phyloP scores from a whole-genome alignment of 345 rosid genomes.

The Eucalyptus polyanthemos region DNA sequence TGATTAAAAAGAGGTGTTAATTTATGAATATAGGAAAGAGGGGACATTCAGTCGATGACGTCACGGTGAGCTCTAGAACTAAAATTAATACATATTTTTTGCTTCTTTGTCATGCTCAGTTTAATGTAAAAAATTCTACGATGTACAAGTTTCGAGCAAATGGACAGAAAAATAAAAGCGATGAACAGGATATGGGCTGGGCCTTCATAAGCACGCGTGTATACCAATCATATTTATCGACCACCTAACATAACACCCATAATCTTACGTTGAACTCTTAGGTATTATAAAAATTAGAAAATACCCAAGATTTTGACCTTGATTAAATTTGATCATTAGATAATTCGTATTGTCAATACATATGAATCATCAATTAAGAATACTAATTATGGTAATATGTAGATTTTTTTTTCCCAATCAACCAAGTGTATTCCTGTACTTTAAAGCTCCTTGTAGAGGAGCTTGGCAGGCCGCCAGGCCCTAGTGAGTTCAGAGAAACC shows the following conservation, averaged over 20 bases:
- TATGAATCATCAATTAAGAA: background rate
- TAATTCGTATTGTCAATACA: background rate
- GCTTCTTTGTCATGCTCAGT: background rate
- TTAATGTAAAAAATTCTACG: background rate
- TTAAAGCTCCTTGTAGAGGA: no score
- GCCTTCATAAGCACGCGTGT: background rate
- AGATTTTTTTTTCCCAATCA: background rate
- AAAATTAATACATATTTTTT: background rate
- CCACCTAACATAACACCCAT: background rate
- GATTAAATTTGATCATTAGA: background rate
- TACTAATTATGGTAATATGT: background rate
- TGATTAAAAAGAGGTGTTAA: background rate
- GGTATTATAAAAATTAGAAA: background rate
- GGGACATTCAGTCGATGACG: background rate
- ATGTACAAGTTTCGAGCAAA: background rate
- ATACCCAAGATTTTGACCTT: background rate
- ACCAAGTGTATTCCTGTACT: background rate
- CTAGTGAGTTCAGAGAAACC: background rate
- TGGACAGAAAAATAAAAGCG: background rate
- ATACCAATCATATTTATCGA: background rate
- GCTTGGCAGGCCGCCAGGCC: background rate
- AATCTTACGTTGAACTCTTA: background rate
- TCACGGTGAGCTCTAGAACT: background rate
- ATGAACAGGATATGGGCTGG: background rate
- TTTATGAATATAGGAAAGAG: background rate